Evolutionary conservation across 164 flowering plant genomes (phyloP), one percentile per base, ranked within the genome.

Genomic region (Chimonanthus praecox): DNA sequence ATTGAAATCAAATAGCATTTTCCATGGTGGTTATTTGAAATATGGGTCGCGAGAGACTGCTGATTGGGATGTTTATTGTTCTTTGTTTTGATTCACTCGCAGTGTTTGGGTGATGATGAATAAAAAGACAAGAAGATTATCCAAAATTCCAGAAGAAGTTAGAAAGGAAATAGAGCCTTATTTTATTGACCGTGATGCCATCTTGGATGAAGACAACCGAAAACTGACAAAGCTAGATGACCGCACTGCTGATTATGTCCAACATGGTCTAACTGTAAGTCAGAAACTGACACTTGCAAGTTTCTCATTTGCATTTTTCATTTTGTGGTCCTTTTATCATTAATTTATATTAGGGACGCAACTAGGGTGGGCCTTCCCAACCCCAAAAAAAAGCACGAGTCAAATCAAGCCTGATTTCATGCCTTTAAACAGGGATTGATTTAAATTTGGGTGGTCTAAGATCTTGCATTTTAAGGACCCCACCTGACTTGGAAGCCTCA

Each of bases 41-140:
- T 33, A 33, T 33, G 33, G 33, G 33, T 33, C 33, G 33, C 33
- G 33, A 33, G 33, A 1, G 33, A 33, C 33, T 33, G 1, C 33
- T 33, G 33, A 33, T 33, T 33, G 33, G 33, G 33, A 33, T 33
- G 16, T 18, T 72, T 60, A 44, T 33, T 33, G 9, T 62, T 6
- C 4, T 47, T 64, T 58, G 54, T 46, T 67, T 50, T 68, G 21
- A 7, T 33, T 33, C 33, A 33, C 33, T 0, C 83, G 78, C 84
- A 92, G 98, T 84, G 85, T 85, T 51, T 91, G 93, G 92, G 96
- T 91, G 72, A 87, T 91, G 92, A 91, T 93, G 94, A 91, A 93
- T 83, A 93, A 90, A 77, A 70, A 72, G 62, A 93, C 97, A 6
- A 85, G 98, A 80, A 86, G 72, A 68, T 75, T 93, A 70, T 91